Evolutionary conservation across 306 rosid species (phyloP), one percentile per base, ranked within the genome.

Genomic region (Vachellia pachyceras): DNA sequence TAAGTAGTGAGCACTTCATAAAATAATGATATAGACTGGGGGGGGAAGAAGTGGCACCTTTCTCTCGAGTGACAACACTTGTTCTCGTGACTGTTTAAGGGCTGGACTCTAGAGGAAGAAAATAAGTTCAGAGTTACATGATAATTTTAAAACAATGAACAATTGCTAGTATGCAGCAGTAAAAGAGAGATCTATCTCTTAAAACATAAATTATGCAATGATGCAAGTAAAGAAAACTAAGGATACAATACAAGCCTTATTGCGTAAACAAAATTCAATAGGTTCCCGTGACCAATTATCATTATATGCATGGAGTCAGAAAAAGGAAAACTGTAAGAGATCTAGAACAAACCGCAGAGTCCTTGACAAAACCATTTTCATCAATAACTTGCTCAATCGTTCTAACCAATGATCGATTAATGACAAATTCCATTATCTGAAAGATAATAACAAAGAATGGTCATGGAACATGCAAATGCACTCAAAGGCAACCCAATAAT

Each of bases 361-460:
- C 98, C 89, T 91, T 93, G 52, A 95, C 86, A 70, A 82, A 82
- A 81, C 98, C 98, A 85, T 95, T 92, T 72, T 90, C 98, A 65
- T 93, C 97, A 40, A 93, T 82, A 69, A 90, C 89, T 87, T 89
- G 92, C 50, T 87, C 91, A 85, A 93, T 93, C 76, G 55, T 84
- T 88, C 88, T 91, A 79, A 90, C 80, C 64, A 95, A 80, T 70
- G 99, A 90, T 10, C 89, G 91, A 74, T 90, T 93, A 42, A 87
- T 49, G 61, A 90, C 84, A 54, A 93, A 89, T 46, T 81, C 94
- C 90, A 85, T 78, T 85, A 95, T 90, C 97, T 95, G 94, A 92
- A 83, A 77, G 77, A 63, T 78, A 76, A 60, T 47, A 50, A 60
- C 18, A 36, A 69, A 44, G 47, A 44, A 60, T 47, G 50, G 73